These are phyloP conservation scores for Colletotrichum shisoi DNA, from an alignment of 2,329 filamentous ascomycete genomes.

Conservation along the genomic window DNA sequence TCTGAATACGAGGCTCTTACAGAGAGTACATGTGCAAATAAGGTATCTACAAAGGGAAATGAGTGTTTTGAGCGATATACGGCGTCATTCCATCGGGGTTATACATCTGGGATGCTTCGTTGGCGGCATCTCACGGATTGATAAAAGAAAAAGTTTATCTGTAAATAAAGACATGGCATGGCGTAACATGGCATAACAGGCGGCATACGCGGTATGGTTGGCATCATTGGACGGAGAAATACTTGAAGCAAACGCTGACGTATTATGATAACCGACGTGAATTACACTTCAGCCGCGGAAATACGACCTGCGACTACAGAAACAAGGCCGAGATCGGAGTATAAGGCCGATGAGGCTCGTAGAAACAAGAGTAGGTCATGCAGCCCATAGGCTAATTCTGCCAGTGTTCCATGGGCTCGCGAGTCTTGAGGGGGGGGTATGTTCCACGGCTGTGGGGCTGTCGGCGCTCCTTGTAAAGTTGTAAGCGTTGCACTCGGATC, in stretches of 20 bases:
- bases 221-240: background rate
- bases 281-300: background rate
- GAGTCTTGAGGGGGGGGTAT: background rate
- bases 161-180: background rate
- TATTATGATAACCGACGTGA: background rate
- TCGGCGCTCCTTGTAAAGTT: background rate
- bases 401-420: background rate
- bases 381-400: no score
- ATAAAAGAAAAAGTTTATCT: constrained; percentile 2
- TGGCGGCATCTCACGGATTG: constrained; percentile 17
- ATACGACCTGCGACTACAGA: background rate
- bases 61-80: constrained; percentile 33
- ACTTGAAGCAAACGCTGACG: background rate
- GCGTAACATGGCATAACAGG: constrained; percentile 23
- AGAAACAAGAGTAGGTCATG: no score
- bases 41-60: constrained; percentile 21
- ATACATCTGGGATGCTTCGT: constrained; percentile 18
- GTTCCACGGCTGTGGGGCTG: background rate
- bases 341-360: background rate
- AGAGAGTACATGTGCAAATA: constrained; percentile 8
- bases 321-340: constrained; percentile 1
- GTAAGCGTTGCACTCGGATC: background rate
- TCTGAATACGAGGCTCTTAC: constrained; percentile 18
- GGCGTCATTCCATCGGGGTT: constrained; percentile 30
- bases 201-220: background rate